phyloP scores from a whole-genome alignment of 139 green algal genomes.

The Klebsormidium nitens region DNA sequence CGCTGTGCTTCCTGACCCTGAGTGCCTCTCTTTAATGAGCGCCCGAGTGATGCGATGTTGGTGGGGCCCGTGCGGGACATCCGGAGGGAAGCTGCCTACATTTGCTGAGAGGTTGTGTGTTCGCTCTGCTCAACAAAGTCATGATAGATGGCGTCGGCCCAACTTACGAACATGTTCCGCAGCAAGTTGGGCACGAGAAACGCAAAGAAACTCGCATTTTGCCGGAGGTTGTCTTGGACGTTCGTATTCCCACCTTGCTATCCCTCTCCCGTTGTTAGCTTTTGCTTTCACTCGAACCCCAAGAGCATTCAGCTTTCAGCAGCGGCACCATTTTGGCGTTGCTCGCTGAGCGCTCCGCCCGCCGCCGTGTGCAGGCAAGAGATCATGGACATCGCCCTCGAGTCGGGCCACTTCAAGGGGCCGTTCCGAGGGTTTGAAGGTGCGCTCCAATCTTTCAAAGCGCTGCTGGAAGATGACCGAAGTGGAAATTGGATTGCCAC shows the following conservation, averaged over 20 bases:
- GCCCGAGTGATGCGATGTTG: no score
- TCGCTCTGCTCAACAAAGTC: no score
- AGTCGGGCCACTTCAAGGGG: constrained; percentile 19
- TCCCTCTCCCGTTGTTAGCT: constrained; percentile 4
- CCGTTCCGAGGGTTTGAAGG: constrained; percentile 17
- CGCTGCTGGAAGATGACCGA: neutral
- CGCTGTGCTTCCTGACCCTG: neutral
- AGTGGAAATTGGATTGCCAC: neutral
- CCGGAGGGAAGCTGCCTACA: neutral
- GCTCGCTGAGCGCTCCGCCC: no score
- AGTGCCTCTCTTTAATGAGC: no score
- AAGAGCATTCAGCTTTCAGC: no score
- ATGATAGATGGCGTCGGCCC: no score
- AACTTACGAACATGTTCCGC: no score
- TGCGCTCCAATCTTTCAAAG: neutral
- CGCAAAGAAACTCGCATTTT: neutral
- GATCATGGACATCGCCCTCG: constrained; percentile 23
- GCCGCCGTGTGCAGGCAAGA: constrained; percentile 27
- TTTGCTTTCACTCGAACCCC: no score
- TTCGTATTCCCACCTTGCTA: neutral
- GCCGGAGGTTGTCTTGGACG: neutral
- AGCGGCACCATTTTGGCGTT: no score
- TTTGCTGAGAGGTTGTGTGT: neutral
- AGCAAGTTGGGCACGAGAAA: neutral
- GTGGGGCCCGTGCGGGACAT: neutral